Conservation (phyloP, 305 asterid genomes). For the Caryopteris hybrid region DNA sequence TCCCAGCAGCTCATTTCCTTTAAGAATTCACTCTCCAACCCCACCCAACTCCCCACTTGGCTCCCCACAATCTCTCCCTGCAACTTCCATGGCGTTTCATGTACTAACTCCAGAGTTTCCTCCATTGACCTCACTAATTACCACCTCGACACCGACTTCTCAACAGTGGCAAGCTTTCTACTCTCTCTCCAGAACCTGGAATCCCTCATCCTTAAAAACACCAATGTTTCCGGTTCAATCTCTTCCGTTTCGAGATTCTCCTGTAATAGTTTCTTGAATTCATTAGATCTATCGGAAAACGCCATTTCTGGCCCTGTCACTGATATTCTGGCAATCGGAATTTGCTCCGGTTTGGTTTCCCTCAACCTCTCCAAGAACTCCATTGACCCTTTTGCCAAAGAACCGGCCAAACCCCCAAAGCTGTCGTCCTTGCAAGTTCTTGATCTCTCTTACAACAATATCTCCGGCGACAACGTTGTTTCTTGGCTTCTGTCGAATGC, state of each 20-base stretch:
- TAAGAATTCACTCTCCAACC: conserved; percentile 38
- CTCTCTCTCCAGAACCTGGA: conserved; percentile 44
- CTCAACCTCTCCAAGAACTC: conserved; percentile 65
- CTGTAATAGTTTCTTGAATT: conserved; percentile 34
- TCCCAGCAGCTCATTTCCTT: conserved; percentile 42
- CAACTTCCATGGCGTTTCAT: conserved; percentile 58
- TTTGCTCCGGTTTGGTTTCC: conserved; percentile 46
- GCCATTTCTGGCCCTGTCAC: conserved; percentile 60
- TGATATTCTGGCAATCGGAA: conserved; percentile 45
- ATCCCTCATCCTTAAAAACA: conserved; percentile 48
- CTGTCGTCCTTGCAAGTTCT: conserved; percentile 38
- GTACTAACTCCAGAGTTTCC: conserved; percentile 52
- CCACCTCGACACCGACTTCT: conserved; percentile 45
- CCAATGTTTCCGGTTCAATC: conserved; percentile 56
- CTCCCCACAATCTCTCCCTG: conserved; percentile 49
- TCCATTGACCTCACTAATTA: conserved; percentile 54
- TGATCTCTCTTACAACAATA: conserved; percentile 78
- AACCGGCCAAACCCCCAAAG: conserved; percentile 14
- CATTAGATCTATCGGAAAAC: conserved; percentile 78
- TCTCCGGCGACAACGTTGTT: conserved; percentile 50
- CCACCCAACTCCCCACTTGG: conserved; percentile 41
- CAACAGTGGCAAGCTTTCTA: conserved; percentile 44
- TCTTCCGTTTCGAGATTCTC: conserved; percentile 32
- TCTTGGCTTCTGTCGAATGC: conserved; percentile 54
- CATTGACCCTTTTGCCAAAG: conserved; percentile 40